phyloP scores from a whole-genome alignment of 805 yeast species.

The Saturnispora bothae region DNA sequence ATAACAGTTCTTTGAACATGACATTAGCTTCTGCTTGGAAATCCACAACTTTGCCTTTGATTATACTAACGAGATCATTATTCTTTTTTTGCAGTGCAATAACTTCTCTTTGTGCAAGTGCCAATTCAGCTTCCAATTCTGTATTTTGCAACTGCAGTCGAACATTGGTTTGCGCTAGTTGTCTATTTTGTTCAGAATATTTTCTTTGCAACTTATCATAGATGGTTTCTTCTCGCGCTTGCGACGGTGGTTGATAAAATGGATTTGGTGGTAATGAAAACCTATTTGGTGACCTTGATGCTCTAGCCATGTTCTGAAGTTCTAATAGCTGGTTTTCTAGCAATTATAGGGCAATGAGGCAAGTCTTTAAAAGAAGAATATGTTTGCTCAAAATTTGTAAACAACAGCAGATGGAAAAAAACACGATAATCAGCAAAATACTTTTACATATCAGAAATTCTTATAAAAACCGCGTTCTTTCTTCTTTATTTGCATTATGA shows the following conservation, averaged over 20 bases:
- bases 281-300: slow-evolving; percentile 4
- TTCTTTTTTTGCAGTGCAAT: slow-evolving; percentile 19
- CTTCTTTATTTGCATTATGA: not conserved
- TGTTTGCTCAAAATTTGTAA: not conserved
- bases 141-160: slow-evolving; percentile 39
- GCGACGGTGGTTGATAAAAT: not conserved
- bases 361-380: not conserved
- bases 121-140: slow-evolving; percentile 41
- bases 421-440: slow-evolving; percentile 10
- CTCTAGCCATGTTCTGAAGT: slow-evolving; percentile 6
- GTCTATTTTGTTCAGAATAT: slow-evolving; percentile 39
- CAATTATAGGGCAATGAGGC: not conserved
- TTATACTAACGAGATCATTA: slow-evolving; percentile 11
- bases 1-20: not conserved
- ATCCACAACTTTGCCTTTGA: slow-evolving; percentile 9
- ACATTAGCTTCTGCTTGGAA: slow-evolving; percentile 5
- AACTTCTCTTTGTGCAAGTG: slow-evolving; percentile 18
- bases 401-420: slow-evolving; percentile 1
- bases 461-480: not conserved
- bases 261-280: slow-evolving; percentile 1
- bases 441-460: not conserved
- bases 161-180: slow-evolving; percentile 52
- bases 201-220: slow-evolving; percentile 15
- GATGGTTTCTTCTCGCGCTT: not conserved
- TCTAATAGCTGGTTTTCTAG: not conserved